Conservation (phyloP, 2,329 filamentous ascomycete species). For the Davidsoniella virescens region DNA sequence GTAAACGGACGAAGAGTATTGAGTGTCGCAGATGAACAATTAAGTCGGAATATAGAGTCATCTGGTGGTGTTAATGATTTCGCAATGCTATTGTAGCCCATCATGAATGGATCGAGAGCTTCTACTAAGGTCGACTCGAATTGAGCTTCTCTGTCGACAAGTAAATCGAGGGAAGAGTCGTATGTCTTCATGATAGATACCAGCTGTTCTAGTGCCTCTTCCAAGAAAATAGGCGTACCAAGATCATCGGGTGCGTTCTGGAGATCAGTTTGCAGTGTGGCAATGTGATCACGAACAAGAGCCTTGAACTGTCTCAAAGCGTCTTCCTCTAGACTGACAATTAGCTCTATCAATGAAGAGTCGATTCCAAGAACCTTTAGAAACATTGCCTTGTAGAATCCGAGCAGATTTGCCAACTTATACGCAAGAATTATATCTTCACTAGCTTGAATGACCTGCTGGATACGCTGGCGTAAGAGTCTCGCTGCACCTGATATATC, state of each 20-base stretch:
- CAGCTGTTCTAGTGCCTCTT: slow-evolving; percentile 64
- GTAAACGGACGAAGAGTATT: slow-evolving; percentile 39
- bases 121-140: slow-evolving; percentile 64
- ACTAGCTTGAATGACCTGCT: slow-evolving; percentile 83
- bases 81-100: slow-evolving; percentile 55
- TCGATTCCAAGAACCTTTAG: slow-evolving; percentile 55
- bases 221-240: slow-evolving; percentile 61
- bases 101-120: slow-evolving; percentile 73
- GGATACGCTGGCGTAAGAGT: slow-evolving; percentile 74
- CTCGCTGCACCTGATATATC: slow-evolving; percentile 68
- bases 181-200: slow-evolving; percentile 69
- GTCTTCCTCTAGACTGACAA: slow-evolving; percentile 54
- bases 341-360: slow-evolving; percentile 52
- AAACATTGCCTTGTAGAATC: slow-evolving; percentile 81
- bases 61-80: slow-evolving; percentile 41
- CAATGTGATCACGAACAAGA: slow-evolving; percentile 65
- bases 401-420: slow-evolving; percentile 74
- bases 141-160: slow-evolving; percentile 42
- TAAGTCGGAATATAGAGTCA: slow-evolving; percentile 54
- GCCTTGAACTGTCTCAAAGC: slow-evolving; percentile 70
- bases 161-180: slow-evolving; percentile 57
- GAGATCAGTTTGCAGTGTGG: slow-evolving; percentile 56
- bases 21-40: slow-evolving; percentile 48
- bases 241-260: slow-evolving; percentile 56
- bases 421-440: slow-evolving; percentile 81